Base-by-base conservation (phyloP, 2,329 filamentous ascomycete genomes). In the Cercospora janseana region DNA sequence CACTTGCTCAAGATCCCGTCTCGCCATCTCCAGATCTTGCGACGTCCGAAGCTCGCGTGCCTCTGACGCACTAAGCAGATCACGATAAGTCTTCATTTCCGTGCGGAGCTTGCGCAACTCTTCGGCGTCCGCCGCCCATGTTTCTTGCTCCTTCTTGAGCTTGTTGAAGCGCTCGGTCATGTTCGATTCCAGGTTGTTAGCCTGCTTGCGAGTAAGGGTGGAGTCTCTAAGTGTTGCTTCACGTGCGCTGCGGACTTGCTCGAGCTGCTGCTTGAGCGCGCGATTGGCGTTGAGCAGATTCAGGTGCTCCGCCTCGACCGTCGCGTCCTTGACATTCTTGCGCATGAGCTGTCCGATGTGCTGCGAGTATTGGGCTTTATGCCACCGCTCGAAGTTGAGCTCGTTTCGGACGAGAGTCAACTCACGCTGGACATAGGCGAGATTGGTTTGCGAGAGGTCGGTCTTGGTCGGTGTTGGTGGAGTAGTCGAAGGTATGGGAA, bases 321-420 rank as follows among this genome's bases (percentile, higher is more conserved):
- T 86, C 6, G 86, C 86, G 66, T 91, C 86, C 57, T 81, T 81
- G 56, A 92, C 81, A 51, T 89, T 84, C 55, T 83, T 83, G 10
- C 86, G 78, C 59, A 87, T 84, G 32, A 93, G 71, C 62, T 88
- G 86, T 1, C 87, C 87, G 63, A 93, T 91, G 52, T 92, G 87
- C 2, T 84, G 80, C 58, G 91, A 80, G 66, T 92, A 88, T 62
- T 93, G 88, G 57, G 89, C 82, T 65, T 91, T 92, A 61, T 92
- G 78, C 67, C 89, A 92, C 20, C 86, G 79, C 66, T 93, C 88
- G 62, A 92, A 93, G 57, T 86, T 87, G 34, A 93, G 74, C 60
- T 93, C 87, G 55, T 91, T 93, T 35, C 85, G 82, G 8, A 93
- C 69, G 2, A 91, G 72, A 46, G 89, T 79, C n/a, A 89, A 79